Conservation (phyloP, 768 basidiomycete species). For the Pleurotus eryngii region DNA sequence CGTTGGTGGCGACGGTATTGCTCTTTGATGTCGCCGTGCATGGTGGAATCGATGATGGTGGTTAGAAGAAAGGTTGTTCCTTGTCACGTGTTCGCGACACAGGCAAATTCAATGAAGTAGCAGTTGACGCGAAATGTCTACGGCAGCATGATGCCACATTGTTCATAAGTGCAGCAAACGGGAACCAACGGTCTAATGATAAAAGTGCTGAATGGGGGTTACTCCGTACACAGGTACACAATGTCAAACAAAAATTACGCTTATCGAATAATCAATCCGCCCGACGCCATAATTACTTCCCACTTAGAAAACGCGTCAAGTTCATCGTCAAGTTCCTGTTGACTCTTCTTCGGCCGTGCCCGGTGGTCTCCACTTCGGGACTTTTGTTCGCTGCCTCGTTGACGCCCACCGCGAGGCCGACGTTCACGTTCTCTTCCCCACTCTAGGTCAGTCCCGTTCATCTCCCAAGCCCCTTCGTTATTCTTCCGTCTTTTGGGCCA, state of each 20-base stretch:
- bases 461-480: constrained; percentile 17
- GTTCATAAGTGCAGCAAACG: too few species aligned
- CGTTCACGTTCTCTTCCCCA: constrained; percentile 14
- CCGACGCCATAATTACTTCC: too few species aligned
- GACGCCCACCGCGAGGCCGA: constrained; percentile 19
- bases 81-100: too few species aligned
- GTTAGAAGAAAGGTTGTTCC: background rate
- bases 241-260: too few species aligned
- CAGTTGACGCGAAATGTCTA: too few species aligned
- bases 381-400: constrained; percentile 21
- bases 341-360: constrained; percentile 51
- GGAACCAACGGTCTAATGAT: too few species aligned
- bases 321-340: constrained; percentile 80
- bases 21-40: background rate
- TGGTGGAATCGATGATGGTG: background rate
- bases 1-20: background rate
- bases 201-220: too few species aligned
- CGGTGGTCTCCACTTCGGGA: constrained; percentile 27
- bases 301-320: constrained; percentile 72
- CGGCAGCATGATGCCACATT: too few species aligned
- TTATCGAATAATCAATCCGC: too few species aligned
- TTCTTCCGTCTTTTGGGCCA: constrained; percentile 27
- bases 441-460: constrained; percentile 7
- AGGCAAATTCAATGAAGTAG: too few species aligned
- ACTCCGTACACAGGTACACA: too few species aligned